Percentiles rank a stretch among this genome's conserved stretches.
These are phyloP conservation scores for Suillus tomentosus DNA, from an alignment of 768 basidiomycete species.

Conservation along the genomic window DNA sequence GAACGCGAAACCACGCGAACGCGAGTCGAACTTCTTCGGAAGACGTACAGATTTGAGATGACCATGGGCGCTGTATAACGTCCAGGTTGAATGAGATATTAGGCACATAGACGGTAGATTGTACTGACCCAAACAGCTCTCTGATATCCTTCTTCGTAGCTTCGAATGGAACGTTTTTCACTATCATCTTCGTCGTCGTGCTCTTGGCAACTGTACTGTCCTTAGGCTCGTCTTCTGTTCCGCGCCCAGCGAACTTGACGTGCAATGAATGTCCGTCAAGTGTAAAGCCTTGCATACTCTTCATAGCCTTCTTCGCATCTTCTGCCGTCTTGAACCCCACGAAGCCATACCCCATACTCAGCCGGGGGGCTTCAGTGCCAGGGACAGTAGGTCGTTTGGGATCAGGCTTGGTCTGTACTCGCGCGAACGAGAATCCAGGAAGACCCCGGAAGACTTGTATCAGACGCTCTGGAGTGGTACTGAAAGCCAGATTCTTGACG, in stretches of 20 bases:
- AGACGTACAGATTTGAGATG: constrained; percentile 93
- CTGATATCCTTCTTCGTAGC: constrained; percentile 90
- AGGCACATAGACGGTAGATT: constrained; percentile 1
- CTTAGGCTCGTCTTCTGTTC: constrained; percentile 52
- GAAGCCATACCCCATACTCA: constrained; percentile 98
- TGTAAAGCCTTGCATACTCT: constrained; percentile 77
- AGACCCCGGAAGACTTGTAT: constrained; percentile 69
- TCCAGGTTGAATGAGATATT: constrained; percentile 8
- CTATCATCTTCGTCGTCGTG: constrained; percentile 90
- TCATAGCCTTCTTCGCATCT: constrained; percentile 71
- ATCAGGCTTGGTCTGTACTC: constrained; percentile 89
- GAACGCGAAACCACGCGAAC: constrained; percentile 94
- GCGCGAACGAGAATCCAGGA: constrained; percentile 82
- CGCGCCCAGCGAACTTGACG: constrained; percentile 86
- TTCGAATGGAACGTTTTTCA: constrained; percentile 99
- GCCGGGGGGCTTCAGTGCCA: constrained; percentile 43
- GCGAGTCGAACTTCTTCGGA: constrained; percentile 88
- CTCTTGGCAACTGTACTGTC: constrained; percentile 47
- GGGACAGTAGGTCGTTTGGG: constrained; percentile 57
- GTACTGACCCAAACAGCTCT: constrained; percentile 80
- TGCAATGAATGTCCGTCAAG: constrained; percentile 86
- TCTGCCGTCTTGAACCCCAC: constrained; percentile 83
- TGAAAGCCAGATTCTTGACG: constrained; percentile 94
- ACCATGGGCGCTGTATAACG: constrained; percentile 69
- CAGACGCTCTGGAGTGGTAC: constrained; percentile 79